Percentiles rank a stretch among this genome's conserved stretches.
Conservation (phyloP, 805 yeast genomes). For the Starmera pachycereana region DNA sequence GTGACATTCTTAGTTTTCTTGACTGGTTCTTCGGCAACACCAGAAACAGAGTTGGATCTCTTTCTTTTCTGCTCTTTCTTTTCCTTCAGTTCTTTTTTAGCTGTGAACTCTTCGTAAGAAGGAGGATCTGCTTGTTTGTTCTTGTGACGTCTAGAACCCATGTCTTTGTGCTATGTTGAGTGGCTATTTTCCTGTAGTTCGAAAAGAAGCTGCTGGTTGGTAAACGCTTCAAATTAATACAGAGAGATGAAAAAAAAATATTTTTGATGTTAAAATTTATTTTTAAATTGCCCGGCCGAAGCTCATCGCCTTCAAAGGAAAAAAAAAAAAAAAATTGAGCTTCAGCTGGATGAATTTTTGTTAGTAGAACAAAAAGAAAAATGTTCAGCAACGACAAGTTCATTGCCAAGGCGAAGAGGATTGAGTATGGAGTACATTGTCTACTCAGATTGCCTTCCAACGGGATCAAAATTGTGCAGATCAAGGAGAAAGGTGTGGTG, state of each 20-base stretch:
- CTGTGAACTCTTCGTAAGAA: constrained; percentile 70
- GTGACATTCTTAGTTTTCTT: constrained; percentile 8
- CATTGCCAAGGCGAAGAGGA: constrained; percentile 5
- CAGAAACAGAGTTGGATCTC: constrained; percentile 22
- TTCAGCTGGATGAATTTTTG: no score
- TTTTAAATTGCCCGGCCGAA: no score
- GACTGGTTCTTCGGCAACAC: constrained; percentile 17
- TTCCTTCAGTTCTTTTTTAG: constrained; percentile 31
- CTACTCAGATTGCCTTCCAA: constrained; percentile 75
- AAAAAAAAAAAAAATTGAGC: no score
- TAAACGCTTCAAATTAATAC: no score
- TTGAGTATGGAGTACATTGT: constrained; percentile 28
- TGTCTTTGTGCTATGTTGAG: constrained; percentile 13
- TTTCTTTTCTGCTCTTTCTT: constrained; percentile 25
- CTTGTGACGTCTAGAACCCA: constrained; percentile 87
- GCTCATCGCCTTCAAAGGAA: no score
- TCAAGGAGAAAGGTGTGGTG: constrained; percentile 49
- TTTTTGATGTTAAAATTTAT: no score
- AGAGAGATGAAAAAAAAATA: no score
- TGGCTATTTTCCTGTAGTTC: not conserved
- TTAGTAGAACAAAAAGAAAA: no score
- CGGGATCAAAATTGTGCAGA: constrained; percentile 60
- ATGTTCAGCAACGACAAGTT: not conserved
- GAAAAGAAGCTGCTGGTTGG: no score
- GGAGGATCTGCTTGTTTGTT: constrained; percentile 94